phyloP scores from a whole-genome alignment of 495 filamentous ascomycete genomes.

The Podospora bellae-mahoneyi region DNA sequence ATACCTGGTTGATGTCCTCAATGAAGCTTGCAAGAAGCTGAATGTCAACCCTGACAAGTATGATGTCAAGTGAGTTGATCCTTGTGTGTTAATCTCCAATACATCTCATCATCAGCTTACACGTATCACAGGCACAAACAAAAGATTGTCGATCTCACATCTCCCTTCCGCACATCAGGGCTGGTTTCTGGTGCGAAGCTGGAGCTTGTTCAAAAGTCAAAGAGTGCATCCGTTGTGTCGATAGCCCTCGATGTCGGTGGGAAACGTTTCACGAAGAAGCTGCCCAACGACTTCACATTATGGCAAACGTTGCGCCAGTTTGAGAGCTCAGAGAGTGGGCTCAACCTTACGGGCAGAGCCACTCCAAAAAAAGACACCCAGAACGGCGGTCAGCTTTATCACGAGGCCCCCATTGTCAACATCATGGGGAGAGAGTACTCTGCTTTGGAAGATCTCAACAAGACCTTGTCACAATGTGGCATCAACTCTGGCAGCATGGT shows the following conservation, averaged over 20 bases:
- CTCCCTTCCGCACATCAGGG: slow-evolving; percentile 80
- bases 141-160: slow-evolving; percentile 78
- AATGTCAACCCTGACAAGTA: slow-evolving; percentile 68
- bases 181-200: slow-evolving; percentile 84
- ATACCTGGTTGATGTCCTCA: slow-evolving; percentile 74
- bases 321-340: slow-evolving; percentile 60
- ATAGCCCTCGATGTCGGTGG: slow-evolving; percentile 80
- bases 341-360: slow-evolving; percentile 79
- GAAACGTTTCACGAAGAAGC: slow-evolving; percentile 72
- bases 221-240: slow-evolving; percentile 75
- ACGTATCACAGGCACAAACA: slow-evolving; percentile 63
- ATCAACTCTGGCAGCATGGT: slow-evolving; percentile 77
- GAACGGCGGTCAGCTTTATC: slow-evolving; percentile 70
- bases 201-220: slow-evolving; percentile 81
- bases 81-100: neutral
- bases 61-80: slow-evolving; percentile 65
- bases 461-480: slow-evolving; percentile 80
- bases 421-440: slow-evolving; percentile 74
- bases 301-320: slow-evolving; percentile 89
- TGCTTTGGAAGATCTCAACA: slow-evolving; percentile 76
- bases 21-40: slow-evolving; percentile 81
- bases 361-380: slow-evolving; percentile 50
- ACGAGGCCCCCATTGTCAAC: slow-evolving; percentile 80
- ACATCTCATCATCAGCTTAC: neutral
- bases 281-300: slow-evolving; percentile 75